phyloP scores from a whole-genome alignment of 371 early-diverging fungal genomes.

The Saksenaea vasiformis region DNA sequence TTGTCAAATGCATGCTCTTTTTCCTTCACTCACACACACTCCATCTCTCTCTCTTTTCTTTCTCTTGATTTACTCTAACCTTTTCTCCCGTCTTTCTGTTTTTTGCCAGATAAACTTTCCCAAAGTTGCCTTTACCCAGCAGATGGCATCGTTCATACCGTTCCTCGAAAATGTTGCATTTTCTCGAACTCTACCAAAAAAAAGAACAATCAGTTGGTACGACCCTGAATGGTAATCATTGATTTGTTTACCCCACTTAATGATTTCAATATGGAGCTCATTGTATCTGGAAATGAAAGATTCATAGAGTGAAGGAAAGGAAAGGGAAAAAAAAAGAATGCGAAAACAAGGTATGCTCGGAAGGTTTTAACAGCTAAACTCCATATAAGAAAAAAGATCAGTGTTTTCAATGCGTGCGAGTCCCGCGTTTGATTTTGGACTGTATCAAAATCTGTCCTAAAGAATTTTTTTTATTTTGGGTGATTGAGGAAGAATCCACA shows the following conservation, averaged over 20 bases:
- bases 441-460: not conserved
- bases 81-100: slow-evolving; percentile 60
- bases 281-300: not conserved
- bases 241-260: not conserved
- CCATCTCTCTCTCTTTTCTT: slow-evolving; percentile 28
- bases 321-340: slow-evolving; percentile 8
- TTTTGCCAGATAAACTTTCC: slow-evolving; percentile 79
- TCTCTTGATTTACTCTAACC: slow-evolving; percentile 64
- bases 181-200: slow-evolving; percentile 11
- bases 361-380: slow-evolving; percentile 5
- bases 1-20: not conserved
- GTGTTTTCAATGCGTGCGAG: not conserved
- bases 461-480: too few relatives aligned
- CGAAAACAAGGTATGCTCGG: slow-evolving; percentile 5
- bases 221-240: not conserved
- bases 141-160: slow-evolving; percentile 49
- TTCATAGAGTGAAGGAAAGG: not conserved
- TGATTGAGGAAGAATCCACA: too few relatives aligned
- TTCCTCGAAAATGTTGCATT: slow-evolving; percentile 12
- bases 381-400: not conserved
- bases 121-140: slow-evolving; percentile 85
- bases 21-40: too few relatives aligned
- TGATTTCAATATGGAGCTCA: slow-evolving; percentile 5
- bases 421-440: slow-evolving; percentile 15
- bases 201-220: not conserved